Evolutionary conservation across 2,329 filamentous ascomycete species (phyloP), one percentile per base, ranked within the genome.

Genomic region (Blastomyces gilchristii): DNA sequence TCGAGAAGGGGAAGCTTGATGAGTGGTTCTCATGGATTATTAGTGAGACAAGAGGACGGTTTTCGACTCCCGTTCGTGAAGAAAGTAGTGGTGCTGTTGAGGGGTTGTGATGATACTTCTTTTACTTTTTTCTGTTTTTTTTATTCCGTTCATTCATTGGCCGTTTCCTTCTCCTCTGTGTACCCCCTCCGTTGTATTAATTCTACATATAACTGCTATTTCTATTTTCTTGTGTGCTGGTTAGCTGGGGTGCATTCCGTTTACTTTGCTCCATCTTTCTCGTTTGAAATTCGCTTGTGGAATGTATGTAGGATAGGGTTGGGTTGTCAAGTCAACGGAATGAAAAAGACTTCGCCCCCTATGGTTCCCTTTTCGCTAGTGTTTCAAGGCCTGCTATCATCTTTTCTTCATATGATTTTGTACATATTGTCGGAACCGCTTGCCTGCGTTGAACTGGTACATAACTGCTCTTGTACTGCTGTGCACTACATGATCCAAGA

Each of bases 1-100:
- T 94, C 25, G 83, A 88, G 63, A 86, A 86, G 72, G 81, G 85
- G 64, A 82, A 86, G 47, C 81, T 96, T 12, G 84, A 85, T 7
- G 81, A 87, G 63, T 96, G 92, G 89, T 81, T 82, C 64, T 71
- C 73, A 43, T 77, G 75, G 14, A 74, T 76, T 39, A 64, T 76
- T 11, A 70, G 72, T 45, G 64, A 62, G 28, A 64, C 65, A 16
- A 57, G 25, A 50, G 50, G 50, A 4, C 37, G 52, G 31, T 28
- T 18, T 54, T 41, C 59, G 18, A 43, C 47, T 2, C 50, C 59
- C 16, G 47, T 49, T 45, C 59, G 25, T 7, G 59, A 59, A 41
- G 43, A n/a, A 14, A 1, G 16, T 18, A 41, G 41, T 43, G 41
- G 7, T 34, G 11, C 25, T 50, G 54, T 18, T 58, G 54, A 37